Percentiles rank a stretch among this genome's conserved stretches.
Conservation (phyloP, 1,139 yeast genomes). For the Yamadazyma oceani region DNA sequence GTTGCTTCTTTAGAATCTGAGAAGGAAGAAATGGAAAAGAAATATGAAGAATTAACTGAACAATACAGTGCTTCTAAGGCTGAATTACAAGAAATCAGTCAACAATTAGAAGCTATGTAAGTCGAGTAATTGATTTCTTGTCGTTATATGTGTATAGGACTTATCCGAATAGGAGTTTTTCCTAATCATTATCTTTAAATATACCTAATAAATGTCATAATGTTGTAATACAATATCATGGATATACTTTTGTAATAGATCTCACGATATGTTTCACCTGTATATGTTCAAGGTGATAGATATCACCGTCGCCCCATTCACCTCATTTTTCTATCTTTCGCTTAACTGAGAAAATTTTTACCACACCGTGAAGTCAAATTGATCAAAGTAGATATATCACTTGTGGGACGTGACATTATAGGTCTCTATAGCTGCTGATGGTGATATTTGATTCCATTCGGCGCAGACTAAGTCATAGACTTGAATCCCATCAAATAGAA, state of each 20-base stretch:
- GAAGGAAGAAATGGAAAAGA: slow-evolving; percentile 89
- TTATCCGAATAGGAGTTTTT: too few species aligned
- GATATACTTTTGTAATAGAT: too few species aligned
- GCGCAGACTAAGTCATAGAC: slow-evolving; percentile 27
- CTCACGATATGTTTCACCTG: too few species aligned
- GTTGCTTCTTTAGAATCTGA: slow-evolving; percentile 90
- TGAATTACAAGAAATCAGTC: slow-evolving; percentile 91
- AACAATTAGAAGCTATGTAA: slow-evolving; percentile 86
- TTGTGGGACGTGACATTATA: too few species aligned
- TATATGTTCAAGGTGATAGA: too few species aligned
- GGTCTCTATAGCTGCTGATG: too few species aligned
- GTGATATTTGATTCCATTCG: slow-evolving; percentile 26
- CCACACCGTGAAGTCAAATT: too few species aligned
- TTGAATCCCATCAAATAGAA: slow-evolving; percentile 37
- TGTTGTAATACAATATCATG: too few species aligned
- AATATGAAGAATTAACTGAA: slow-evolving; percentile 82
- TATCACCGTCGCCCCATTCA: too few species aligned
- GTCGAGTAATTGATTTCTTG: neutral
- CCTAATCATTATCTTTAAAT: too few species aligned
- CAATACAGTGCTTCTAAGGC: slow-evolving; percentile 82
- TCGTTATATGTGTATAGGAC: neutral
- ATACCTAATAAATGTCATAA: too few species aligned
- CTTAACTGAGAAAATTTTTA: neutral
- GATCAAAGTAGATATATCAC: too few species aligned
- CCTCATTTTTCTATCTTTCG: neutral